Base-by-base conservation (phyloP, 768 basidiomycete genomes). In the Exidia glandulosa region DNA sequence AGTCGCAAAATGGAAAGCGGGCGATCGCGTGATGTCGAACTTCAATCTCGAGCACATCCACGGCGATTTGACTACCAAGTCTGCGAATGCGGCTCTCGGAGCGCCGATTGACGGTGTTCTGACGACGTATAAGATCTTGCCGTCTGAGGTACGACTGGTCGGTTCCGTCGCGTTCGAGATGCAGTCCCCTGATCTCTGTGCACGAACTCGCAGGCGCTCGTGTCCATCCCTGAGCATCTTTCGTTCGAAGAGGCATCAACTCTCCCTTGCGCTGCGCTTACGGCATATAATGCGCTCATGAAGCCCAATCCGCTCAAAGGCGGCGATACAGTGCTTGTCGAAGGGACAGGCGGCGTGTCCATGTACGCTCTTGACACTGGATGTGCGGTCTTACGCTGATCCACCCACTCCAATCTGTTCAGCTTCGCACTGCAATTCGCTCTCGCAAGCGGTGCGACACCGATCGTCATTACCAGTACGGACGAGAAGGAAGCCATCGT, bases 381-480 rank as follows among this genome's bases (percentile, higher is more conserved):
- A 74, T 66, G 3, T n/a, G 31, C 7, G 4, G 23, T 6, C 30
- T 1, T 68, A 68, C 7, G 67, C 63, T 16, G 63, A 66, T 36
- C 63, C 68, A 4, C 63, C 63, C 48, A 79, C 82, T n/a, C n/a
- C n/a, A n/a, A n/a, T n/a, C n/a, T n/a, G n/a, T n/a, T n/a, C n/a
- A n/a, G n/a, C 41, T 84, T 81, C 64, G 84, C 74, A 2, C 70
- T 80, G 2, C 82, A 86, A 69, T 70, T 88, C 50, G 84, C 85
- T 2, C 76, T 83, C 47, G 80, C 82, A 2, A 75, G 81, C 7
- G 85, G 85, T 34, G 85, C 84, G 2, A 78, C 71, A 1, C 84
- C 86, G 60, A 85, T 88, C 63, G 76, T 77, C 30, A 87, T 85
- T 0, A 86, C 85, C 1, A 86, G 84, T 0, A 83, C 82, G 0